Percentiles rank a stretch among this genome's conserved stretches.
Conservation (phyloP, 2,329 filamentous ascomycete species). For the Teratosphaeria pseudoeucalypti region DNA sequence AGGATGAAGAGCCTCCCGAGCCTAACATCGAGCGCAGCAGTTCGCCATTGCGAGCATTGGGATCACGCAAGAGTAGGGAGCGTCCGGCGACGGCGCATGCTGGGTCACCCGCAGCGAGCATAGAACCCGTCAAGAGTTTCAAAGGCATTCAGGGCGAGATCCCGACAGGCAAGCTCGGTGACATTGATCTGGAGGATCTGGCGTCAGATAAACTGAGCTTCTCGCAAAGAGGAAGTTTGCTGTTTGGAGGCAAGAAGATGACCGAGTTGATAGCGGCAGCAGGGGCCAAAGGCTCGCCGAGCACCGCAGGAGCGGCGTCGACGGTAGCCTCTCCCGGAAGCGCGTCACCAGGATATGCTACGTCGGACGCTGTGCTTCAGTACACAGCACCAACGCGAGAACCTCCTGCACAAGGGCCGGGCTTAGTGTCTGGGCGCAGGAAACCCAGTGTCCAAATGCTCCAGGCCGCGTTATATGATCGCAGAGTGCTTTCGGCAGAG, state of each 20-base stretch:
- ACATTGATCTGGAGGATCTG: constrained; percentile 40
- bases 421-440: constrained; percentile 20
- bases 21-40: constrained; percentile 9
- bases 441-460: constrained; percentile 28
- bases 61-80: constrained; percentile 4
- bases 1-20: constrained; percentile 26
- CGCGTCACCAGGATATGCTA: not conserved
- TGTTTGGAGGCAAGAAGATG: constrained; percentile 44
- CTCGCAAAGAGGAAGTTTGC: constrained; percentile 50
- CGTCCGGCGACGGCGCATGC: constrained; percentile 2
- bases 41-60: constrained; percentile 5
- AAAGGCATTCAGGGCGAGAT: constrained; percentile 45
- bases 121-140: constrained; percentile 27
- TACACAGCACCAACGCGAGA: not conserved
- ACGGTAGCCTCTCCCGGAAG: not conserved
- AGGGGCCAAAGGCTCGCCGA: constrained; percentile 10
- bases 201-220: constrained; percentile 45
- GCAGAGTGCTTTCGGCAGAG: constrained; percentile 49
- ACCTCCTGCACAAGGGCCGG: not conserved
- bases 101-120: constrained; percentile 1
- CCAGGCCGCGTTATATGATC: constrained; percentile 23
- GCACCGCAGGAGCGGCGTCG: not conserved
- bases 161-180: constrained; percentile 42
- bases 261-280: constrained; percentile 18
- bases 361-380: not conserved